Evolutionary conservation across 257 asterid genomes (phyloP).

Genomic region (Petunia secreta): DNA sequence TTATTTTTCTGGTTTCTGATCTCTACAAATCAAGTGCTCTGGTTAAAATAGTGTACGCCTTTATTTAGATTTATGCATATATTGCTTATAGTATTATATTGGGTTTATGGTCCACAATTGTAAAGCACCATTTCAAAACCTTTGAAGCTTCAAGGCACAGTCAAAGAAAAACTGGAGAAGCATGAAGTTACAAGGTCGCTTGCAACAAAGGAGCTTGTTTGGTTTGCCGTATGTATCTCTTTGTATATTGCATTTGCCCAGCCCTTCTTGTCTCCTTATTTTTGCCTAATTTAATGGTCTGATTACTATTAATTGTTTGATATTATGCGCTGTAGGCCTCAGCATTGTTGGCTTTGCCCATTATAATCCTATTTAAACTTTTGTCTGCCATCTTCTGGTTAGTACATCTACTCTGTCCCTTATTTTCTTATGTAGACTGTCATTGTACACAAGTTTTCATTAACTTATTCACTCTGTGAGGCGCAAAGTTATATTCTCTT

Average conservation of each 20-base stretch:
- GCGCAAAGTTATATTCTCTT: conserved; percentile 2
- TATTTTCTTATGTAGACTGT: neutral
- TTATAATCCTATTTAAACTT: conserved; percentile 47
- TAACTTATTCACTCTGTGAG: neutral
- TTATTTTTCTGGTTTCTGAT: neutral
- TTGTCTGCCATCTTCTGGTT: conserved; percentile 58
- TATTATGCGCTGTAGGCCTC: conserved; percentile 60
- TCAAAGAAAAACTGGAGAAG: conserved; percentile 66
- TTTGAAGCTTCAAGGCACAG: conserved; percentile 69
- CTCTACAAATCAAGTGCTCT: neutral
- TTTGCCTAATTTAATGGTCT: neutral
- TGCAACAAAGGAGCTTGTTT: conserved; percentile 79
- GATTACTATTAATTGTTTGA: neutral
- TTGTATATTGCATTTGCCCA: conserved; percentile 6
- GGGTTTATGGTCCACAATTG: neutral
- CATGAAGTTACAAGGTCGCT: conserved; percentile 72
- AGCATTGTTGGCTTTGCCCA: conserved; percentile 73
- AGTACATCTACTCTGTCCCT: conserved; percentile 25
- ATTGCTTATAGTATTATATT: neutral
- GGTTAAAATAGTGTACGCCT: neutral
- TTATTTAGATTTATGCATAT: neutral
- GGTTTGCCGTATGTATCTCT: conserved; percentile 72
- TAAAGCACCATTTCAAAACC: neutral
- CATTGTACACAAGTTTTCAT: neutral
- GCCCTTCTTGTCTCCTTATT: neutral